Conservation (phyloP, 2,329 filamentous ascomycete species). For the Didymella lethalis region DNA sequence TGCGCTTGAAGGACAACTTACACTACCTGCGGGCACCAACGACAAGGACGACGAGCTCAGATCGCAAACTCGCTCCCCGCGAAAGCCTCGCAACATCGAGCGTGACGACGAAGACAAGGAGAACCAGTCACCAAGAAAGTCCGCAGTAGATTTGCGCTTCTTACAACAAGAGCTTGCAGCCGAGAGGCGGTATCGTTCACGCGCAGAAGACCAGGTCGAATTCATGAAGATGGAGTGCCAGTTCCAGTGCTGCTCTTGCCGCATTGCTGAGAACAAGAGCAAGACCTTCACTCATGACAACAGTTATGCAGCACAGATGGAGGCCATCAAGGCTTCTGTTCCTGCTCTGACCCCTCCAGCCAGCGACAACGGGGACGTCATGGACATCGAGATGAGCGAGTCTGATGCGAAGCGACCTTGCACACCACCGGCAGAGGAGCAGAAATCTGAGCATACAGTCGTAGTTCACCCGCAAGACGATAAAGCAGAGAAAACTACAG, state of each 20-base stretch:
- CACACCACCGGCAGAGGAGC: constrained; percentile 35
- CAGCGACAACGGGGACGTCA: constrained; percentile 64
- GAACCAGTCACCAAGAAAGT: constrained; percentile 56
- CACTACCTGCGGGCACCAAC: constrained; percentile 64
- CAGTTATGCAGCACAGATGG: constrained; percentile 46
- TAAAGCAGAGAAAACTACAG: constrained; percentile 34
- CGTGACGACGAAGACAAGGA: constrained; percentile 56
- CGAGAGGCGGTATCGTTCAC: constrained; percentile 68
- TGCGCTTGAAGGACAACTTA: constrained; percentile 74
- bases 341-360: constrained; percentile 68
- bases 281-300: constrained; percentile 51
- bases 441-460: constrained; percentile 21
- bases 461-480: constrained; percentile 18
- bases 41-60: constrained; percentile 67
- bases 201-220: constrained; percentile 75
- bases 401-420: constrained; percentile 29
- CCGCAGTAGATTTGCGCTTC: constrained; percentile 55
- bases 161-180: constrained; percentile 60
- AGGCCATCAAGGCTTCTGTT: constrained; percentile 54
- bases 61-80: constrained; percentile 64
- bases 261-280: constrained; percentile 50
- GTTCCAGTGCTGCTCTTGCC: constrained; percentile 71
- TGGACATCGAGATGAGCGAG: constrained; percentile 42
- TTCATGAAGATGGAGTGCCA: constrained; percentile 79
- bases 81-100: constrained; percentile 57